Conservation (phyloP, 164 flowering plant species). For the Stephania japonica region DNA sequence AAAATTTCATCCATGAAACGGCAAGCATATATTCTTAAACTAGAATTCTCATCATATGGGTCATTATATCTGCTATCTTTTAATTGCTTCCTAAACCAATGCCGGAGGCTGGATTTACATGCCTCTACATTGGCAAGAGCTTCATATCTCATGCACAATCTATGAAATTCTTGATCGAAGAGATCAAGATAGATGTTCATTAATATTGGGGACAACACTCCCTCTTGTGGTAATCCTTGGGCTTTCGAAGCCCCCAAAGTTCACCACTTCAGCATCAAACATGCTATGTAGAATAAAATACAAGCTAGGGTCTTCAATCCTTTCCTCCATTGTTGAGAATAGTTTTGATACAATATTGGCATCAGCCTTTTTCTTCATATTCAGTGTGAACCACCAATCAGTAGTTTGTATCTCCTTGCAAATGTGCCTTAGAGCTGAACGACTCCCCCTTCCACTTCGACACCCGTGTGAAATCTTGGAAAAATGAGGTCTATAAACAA, state of each 20-base stretch:
- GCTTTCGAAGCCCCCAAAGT: conserved; percentile 92
- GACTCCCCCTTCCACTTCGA: conserved; percentile 75
- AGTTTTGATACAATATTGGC: conserved; percentile 39
- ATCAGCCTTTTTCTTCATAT: conserved; percentile 50
- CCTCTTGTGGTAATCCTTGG: conserved; percentile 97
- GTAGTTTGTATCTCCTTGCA: conserved; percentile 56
- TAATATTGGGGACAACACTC: conserved; percentile 73
- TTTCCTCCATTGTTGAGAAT: conserved; percentile 58
- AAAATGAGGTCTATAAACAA: conserved; percentile 76
- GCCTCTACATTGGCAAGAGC: conserved; percentile 36
- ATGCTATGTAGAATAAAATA: conserved; percentile 39
- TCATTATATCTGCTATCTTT: conserved; percentile 22
- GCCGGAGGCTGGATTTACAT: conserved; percentile 47
- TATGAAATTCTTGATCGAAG: conserved; percentile 63
- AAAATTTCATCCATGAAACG: conserved; percentile 88
- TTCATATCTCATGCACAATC: conserved; percentile 70
- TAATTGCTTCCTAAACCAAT: conserved; percentile 79
- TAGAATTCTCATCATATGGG: conserved; percentile 15
- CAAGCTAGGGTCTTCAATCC: conserved; percentile 54
- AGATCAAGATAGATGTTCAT: conserved; percentile 80
- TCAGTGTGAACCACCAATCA: conserved; percentile 76
- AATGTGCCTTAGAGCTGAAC: conserved; percentile 59
- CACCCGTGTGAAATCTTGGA: conserved; percentile 88
- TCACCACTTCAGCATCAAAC: conserved; percentile 67
- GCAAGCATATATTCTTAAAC: conserved; percentile 53